phyloP scores from a whole-genome alignment of 2,329 filamentous ascomycete species.

The Diaporthe nobilis region DNA sequence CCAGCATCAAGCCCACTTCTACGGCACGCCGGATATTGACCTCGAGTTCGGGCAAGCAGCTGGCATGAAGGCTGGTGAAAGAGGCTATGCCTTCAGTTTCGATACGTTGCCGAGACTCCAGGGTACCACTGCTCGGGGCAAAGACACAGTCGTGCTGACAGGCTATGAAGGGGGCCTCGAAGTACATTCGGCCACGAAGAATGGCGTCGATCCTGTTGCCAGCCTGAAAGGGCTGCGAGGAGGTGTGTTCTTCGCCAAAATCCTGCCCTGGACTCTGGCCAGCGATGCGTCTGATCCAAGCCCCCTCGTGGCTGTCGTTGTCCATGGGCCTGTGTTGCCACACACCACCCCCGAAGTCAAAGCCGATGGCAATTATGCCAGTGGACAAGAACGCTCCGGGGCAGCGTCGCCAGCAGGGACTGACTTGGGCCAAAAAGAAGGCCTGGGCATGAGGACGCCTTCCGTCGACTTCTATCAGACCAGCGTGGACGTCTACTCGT shows the following conservation, averaged over 20 bases:
- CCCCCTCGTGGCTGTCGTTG: conserved; percentile 82
- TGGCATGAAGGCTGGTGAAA: conserved; percentile 74
- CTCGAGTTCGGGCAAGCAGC: conserved; percentile 64
- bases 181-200: conserved; percentile 80
- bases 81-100: conserved; percentile 85
- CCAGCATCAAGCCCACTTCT: conserved; percentile 83
- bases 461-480: conserved; percentile 81
- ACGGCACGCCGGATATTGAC: conserved; percentile 81
- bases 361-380: conserved; percentile 51
- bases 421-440: conserved; percentile 48
- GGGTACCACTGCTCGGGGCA: conserved; percentile 62
- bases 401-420: conserved; percentile 58
- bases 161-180: conserved; percentile 87
- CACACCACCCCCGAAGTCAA: conserved; percentile 52
- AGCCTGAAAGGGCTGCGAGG: conserved; percentile 84
- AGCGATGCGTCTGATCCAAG: conserved; percentile 69
- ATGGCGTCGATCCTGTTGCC: conserved; percentile 78
- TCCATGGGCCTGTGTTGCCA: conserved; percentile 82
- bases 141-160: conserved; percentile 73
- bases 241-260: conserved; percentile 84
- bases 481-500: conserved; percentile 88
- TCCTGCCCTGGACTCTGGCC: conserved; percentile 77
- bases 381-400: conserved; percentile 52
- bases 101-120: conserved; percentile 71
- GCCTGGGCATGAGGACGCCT: conserved; percentile 48